phyloP scores from a whole-genome alignment of 2,329 filamentous ascomycete species.

The Thielaviopsis punctulata region DNA sequence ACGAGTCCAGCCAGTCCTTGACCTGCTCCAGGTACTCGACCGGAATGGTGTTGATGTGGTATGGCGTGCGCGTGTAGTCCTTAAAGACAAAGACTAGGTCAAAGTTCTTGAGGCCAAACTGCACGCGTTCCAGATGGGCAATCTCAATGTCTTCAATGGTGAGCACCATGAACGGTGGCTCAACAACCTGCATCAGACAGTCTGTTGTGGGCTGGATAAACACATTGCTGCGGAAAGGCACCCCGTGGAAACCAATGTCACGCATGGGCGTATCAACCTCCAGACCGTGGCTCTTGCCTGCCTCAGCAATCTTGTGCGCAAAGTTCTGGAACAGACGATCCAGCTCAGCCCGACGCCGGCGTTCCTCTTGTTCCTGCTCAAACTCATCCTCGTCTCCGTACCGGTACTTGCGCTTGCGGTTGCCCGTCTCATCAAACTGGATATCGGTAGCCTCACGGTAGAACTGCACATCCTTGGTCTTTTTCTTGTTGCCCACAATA shows the following conservation, averaged over 20 bases:
- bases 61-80: conserved; percentile 78
- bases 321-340: conserved; percentile 94
- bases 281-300: conserved; percentile 75
- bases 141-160: conserved; percentile 93
- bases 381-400: conserved; percentile 98
- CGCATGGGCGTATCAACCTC: conserved; percentile 94
- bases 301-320: conserved; percentile 92
- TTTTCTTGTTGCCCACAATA: conserved; percentile 91
- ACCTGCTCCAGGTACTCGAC: conserved; percentile 88
- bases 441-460: conserved; percentile 97
- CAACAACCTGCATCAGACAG: conserved; percentile 89
- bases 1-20: conserved; percentile 93
- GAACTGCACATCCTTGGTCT: conserved; percentile 97
- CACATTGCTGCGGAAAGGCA: conserved; percentile 88
- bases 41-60: conserved; percentile 95
- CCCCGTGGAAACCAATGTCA: conserved; percentile 90
- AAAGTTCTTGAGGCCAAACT: conserved; percentile 97
- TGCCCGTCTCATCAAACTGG: conserved; percentile 96
- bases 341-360: conserved; percentile 73
- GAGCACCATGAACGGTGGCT: conserved; percentile 90
- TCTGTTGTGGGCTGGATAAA: conserved; percentile 93
- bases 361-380: conserved; percentile 93
- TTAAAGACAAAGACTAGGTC: conserved; percentile 98
- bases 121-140: conserved; percentile 85
- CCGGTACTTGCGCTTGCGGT: conserved; percentile 90